Base-by-base conservation (phyloP, 2,329 filamentous ascomycete genomes). In the Microsporum ferrugineum region DNA sequence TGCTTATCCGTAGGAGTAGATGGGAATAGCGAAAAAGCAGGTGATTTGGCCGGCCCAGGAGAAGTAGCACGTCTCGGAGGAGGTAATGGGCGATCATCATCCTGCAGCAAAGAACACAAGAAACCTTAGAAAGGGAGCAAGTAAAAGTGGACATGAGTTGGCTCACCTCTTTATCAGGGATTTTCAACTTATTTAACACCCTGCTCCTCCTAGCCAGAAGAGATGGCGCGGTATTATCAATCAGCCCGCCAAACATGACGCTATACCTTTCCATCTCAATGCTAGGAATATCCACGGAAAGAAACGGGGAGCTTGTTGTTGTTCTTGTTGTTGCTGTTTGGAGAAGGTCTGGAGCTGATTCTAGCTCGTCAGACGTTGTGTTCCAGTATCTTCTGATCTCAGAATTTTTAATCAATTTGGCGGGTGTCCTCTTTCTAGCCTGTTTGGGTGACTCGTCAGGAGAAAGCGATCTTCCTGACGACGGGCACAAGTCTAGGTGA, bases 221-320 rank as follows among this genome's bases (percentile, higher is more conserved):
- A 7, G 53, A 66, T 4, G 73, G 67, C 38, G 70, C 66, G 36
- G 69, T 65, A 63, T 71, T 63, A 83, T 71, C 70, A 38, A 68
- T 81, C 31, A 96, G 76, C 41, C 82, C 83, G 60, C 86, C 84
- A 70, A 97, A 96, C 91, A 96, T 96, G 65, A 96, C 83, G 67
- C 91, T 96, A 67, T 96, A 97, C 57, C 92, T 80, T 71, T 96
- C 92, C 80, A 97, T 80, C 64, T 87, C 84, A 60, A 88, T 81
- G 57, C 83, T 82, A 0, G 92, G 91, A 61, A 96, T 94, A 59
- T 91, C 84, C 14, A 96, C 81, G 67, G 91, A 80, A 23, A 96
- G 76, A 5, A 87, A 72, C 1, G 76, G 73, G 7, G 70, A 34
- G 69, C 17, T 63, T 61, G 3, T 47, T 23, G 14, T 23, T 23